Evolutionary conservation across 805 yeast species (phyloP), one percentile per base, ranked within the genome.

Genomic region (Nakazawaea ishiwadae): DNA sequence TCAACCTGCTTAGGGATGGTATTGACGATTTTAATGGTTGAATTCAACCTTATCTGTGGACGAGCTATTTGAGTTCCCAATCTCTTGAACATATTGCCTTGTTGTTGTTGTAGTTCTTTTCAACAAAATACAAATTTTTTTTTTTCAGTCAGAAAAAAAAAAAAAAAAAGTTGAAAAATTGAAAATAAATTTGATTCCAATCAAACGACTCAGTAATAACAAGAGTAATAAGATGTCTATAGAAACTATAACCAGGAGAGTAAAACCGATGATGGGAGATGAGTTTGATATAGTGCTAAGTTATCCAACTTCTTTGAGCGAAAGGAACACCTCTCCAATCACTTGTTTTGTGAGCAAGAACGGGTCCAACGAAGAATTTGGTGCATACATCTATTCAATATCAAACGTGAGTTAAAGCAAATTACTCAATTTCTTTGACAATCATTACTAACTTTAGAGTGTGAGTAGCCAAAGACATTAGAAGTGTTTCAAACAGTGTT

Each of bases 341-440:
- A 51, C 66, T 0, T 29, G 63, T 0, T 65, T 60, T 42, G 35
- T 69, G 11, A 58, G 66, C 33, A 56, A 58, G 35, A 42, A 47
- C 2, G 70, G 69, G 0, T 41, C 60, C 0, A 48, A 52, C 28
- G 46, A 56, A 1, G 31, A 46, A 8, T 48, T 73, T n/a, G 77
- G 76, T 1, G 60, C 67, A 21, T 73, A 65, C 42, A 64, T 71
- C 2, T 73, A 72, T 47, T 60, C 74, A 1, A 62, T 73, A 2
- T 56, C 61, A 17, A 63, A 63, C 26, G 58, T 55, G 28, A 44
- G 67, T 47, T 36, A 3, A 28, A 23, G 26, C n/a, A n/a, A n/a
- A n/a, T n/a, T n/a, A n/a, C n/a, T n/a, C n/a, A n/a, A n/a, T n/a
- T n/a, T n/a, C n/a, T n/a, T n/a, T n/a, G n/a, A n/a, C n/a, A n/a